Evolutionary conservation across 225 moss, liverwort and hornwort genomes (phyloP).

Genomic region (Polytrichum commune): DNA sequence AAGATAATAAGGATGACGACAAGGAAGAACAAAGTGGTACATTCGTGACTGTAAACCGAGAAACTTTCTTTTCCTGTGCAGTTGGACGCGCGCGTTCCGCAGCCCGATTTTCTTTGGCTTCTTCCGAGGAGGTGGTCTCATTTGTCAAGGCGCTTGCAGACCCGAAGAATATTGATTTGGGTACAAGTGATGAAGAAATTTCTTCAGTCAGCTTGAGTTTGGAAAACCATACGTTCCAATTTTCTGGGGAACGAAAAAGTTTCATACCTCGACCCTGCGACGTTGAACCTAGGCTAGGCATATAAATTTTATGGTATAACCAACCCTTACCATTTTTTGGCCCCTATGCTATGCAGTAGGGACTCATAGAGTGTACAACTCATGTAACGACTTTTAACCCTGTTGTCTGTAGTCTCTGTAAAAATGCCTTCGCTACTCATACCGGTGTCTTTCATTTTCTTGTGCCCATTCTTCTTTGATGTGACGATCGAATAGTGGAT

Average conservation of each 20-base stretch:
- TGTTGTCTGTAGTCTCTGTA: too few relatives aligned
- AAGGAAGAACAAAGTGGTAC: conserved; percentile 21
- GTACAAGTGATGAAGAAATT: conserved; percentile 26
- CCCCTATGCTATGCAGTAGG: conserved; percentile 19
- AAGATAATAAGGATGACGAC: conserved; percentile 35
- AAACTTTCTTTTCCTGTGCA: conserved; percentile 89
- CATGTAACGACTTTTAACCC: too few relatives aligned
- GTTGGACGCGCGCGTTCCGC: conserved; percentile 77
- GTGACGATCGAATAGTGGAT: too few relatives aligned
- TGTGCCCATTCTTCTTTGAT: too few relatives aligned
- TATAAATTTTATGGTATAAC: conserved; percentile 21
- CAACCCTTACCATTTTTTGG: conserved; percentile 41
- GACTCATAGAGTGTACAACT: too few relatives aligned
- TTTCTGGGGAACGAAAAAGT: conserved; percentile 23
- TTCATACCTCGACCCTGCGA: conserved; percentile 18
- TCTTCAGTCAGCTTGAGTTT: conserved; percentile 31
- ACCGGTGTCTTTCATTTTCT: too few relatives aligned
- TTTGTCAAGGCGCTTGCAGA: conserved; percentile 64
- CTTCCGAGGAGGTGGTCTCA: conserved; percentile 70
- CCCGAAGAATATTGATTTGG: conserved; percentile 3
- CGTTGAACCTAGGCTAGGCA: conserved; percentile 30
- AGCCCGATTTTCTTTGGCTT: conserved; percentile 78
- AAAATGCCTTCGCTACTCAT: too few relatives aligned
- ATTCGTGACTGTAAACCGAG: conserved; percentile 69
- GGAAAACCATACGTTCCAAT: conserved; percentile 31